Evolutionary conservation across 208 protist genomes (phyloP).

Genomic region (Acanthamoeba healyi): DNA sequence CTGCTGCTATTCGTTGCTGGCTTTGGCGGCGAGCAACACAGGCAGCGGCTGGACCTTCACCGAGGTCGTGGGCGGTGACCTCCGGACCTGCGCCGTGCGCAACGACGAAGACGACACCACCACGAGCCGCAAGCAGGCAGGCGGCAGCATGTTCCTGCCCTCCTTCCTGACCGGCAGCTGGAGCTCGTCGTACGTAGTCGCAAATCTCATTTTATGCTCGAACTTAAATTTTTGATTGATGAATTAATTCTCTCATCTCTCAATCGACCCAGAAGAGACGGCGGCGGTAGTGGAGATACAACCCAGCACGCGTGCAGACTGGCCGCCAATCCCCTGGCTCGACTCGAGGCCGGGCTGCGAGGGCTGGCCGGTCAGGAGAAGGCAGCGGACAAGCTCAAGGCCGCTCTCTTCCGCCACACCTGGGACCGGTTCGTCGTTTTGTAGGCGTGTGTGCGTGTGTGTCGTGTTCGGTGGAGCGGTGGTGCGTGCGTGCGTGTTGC

Average conservation of each 20-base stretch:
- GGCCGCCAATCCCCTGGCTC: neutral
- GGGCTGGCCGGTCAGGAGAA: neutral
- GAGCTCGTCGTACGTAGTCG: no score
- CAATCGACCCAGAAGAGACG: no score
- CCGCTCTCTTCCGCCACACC: neutral
- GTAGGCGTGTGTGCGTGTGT: no score
- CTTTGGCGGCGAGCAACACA: neutral
- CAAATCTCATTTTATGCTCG: no score
- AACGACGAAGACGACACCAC: neutral
- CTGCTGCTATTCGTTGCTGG: neutral
- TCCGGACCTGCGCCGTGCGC: neutral
- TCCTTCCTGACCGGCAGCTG: no score
- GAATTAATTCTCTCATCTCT: no score
- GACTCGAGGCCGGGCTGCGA: neutral
- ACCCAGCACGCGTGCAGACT: neutral
- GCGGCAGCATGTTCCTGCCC: no score
- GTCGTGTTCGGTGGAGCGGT: no score
- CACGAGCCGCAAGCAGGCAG: no score
- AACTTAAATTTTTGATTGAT: no score
- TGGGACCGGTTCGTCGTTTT: neutral
- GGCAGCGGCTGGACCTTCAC: conserved; percentile 36
- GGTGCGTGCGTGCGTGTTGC: no score
- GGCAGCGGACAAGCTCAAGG: neutral
- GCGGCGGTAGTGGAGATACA: neutral
- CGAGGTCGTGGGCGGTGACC: neutral